phyloP scores from a whole-genome alignment of 1,139 yeast genomes.

The Debaryomycetaceae sp. region DNA sequence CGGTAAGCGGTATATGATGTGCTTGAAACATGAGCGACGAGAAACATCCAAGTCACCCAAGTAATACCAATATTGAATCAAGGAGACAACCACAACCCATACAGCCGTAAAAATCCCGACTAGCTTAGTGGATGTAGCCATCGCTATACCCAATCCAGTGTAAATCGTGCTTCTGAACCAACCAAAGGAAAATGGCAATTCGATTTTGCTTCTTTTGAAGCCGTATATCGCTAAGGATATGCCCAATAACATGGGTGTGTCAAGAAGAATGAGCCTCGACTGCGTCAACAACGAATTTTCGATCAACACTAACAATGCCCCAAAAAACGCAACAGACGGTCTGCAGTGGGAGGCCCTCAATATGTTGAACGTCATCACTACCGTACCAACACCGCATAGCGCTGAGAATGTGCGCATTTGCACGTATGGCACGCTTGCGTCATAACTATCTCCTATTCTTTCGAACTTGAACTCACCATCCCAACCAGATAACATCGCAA shows the following conservation, averaged over 20 bases:
- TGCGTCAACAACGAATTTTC: constrained; percentile 56
- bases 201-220: constrained; percentile 39
- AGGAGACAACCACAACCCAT: constrained; percentile 47
- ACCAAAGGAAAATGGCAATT: constrained; percentile 27
- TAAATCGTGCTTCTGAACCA: constrained; percentile 46
- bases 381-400: constrained; percentile 40
- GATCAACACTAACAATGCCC: constrained; percentile 41
- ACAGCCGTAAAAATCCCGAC: constrained; percentile 50
- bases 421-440: constrained; percentile 28
- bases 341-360: constrained; percentile 48
- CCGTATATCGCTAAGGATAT: constrained; percentile 40
- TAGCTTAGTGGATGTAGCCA: constrained; percentile 48
- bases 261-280: constrained; percentile 48
- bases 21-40: constrained; percentile 25
- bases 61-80: constrained; percentile 49
- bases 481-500: constrained; percentile 42
- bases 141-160: constrained; percentile 53
- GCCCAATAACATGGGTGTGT: constrained; percentile 48
- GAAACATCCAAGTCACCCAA: constrained; percentile 54
- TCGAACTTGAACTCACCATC: constrained; percentile 37
- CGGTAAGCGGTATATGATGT: constrained; percentile 25
- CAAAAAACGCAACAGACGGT: constrained; percentile 39
- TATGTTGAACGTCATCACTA: constrained; percentile 45
- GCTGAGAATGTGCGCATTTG: constrained; percentile 33
- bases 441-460: constrained; percentile 32